Base-by-base conservation (phyloP, 129 eudicot species). In the Rutidosis leptorrhynchoides region DNA sequence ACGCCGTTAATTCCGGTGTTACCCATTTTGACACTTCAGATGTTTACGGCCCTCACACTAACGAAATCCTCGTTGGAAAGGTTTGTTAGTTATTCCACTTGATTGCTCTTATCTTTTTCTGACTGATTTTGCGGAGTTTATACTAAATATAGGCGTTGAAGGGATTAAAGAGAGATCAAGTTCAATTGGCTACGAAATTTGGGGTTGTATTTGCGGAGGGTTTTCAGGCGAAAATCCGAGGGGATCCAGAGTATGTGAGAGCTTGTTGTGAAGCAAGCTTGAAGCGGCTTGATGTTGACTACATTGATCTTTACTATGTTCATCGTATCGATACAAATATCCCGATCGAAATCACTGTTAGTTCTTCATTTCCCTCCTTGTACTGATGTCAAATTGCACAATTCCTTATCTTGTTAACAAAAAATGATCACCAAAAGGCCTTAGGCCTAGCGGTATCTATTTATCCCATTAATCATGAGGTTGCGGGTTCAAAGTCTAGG, bases 131-230 rank as follows among this genome's bases (percentile, higher is more conserved):
- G 28, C 55, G 26, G 28, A 29, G n/a, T n/a, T n/a, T 65, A 10
- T 12, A 9, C 6, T 64, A 35, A 32, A 30, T 74, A 27, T 72
- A 87, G 95, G 95, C 88, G 26, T 72, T 84, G 74, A 88, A 84
- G 75, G 69, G 80, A 63, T 37, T 88, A 32, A 83, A 82, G 61
- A 75, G 88, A 25, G 84, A 82, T 49, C 56, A 84, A 45, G 86
- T 88, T 49, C 86, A 88, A 37, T 2, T 88, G 62, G 91, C 95
- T 46, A 84, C 84, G 24, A 87, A 87, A 74, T 87, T 82, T 58
- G 95, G 95, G 32, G 21, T 87, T 30, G 48, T 22, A 2, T 59
- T 23, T 45, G 27, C 45, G 4, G 83, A 67, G 14, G 14, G 37
- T 56, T 1, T 27, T 2, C 62, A 65, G 17, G 21, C 66, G 23